Base-by-base conservation (phyloP, 306 rosid species). In the Pterocarpus santalinus region DNA sequence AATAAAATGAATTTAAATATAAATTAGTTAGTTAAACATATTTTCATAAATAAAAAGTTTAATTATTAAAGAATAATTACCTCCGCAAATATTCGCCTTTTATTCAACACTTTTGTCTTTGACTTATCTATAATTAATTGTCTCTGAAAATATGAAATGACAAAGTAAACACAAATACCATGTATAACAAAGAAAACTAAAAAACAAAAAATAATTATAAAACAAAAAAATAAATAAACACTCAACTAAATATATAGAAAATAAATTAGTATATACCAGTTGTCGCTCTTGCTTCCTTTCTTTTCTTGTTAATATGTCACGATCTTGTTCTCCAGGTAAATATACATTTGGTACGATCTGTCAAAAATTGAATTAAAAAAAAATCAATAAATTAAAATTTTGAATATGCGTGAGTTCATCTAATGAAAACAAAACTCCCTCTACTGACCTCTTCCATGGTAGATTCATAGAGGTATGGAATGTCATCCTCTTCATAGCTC, bases 391-490 rank as follows among this genome's bases (percentile, higher is more conserved):
- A 7, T 44, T 22, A 5, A 2, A 36, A 17, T 39, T 17, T 63
- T 56, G 38, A 49, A 13, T 7, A 2, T 22, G 53, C 3, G 17
- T 2, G n/a, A 47, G 14, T 72, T 38, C 12, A 72, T 51, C 12
- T 28, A 12, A 32, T 2, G 28, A 32, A 49, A 44, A 8, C 6
- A 34, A 69, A 15, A 15, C 30, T 65, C 28, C 15, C 32, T 65
- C 49, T 7, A 8, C 79, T 3, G 57, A 87, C 84, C 88, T 84
- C 46, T 44, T 69, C 82, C 34, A 53, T 10, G 2, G 69, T 64
- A 12, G 88, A 73, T 34, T 38, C 82, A 78, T 84, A 86, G n/a
- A 86, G 61, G 6, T 8, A 69, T 72, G 84, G 16, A 64, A 9
- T 15, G 30, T 65, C 47, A n/a, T 14, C 2, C n/a, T 55, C 10